Conservation (phyloP, 345 rosid species). For the Sonneratia alba region DNA sequence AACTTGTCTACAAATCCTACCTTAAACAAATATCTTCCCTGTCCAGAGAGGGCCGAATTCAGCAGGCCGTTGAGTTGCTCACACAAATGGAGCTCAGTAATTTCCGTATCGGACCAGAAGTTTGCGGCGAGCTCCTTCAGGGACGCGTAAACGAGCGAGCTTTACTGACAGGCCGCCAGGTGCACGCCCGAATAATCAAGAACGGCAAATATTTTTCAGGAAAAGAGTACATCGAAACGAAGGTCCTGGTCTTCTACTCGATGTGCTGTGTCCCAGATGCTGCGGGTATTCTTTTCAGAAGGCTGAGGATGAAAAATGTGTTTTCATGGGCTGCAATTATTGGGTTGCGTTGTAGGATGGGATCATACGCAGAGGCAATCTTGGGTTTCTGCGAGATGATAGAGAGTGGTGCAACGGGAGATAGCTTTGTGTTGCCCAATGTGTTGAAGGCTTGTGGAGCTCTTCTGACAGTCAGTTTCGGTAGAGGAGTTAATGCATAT, state of each 20-base stretch:
- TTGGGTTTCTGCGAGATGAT: slow-evolving; percentile 50
- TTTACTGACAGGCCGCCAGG: slow-evolving; percentile 46
- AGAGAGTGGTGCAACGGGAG: slow-evolving; percentile 41
- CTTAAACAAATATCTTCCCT: slow-evolving; percentile 39
- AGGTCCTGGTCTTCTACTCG: slow-evolving; percentile 54
- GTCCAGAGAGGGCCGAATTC: slow-evolving; percentile 46
- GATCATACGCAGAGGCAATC: slow-evolving; percentile 40
- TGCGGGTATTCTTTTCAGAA: slow-evolving; percentile 34
- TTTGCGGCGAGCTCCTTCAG: slow-evolving; percentile 61
- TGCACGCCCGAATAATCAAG: slow-evolving; percentile 66
- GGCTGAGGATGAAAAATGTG: slow-evolving; percentile 38
- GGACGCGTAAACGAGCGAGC: slow-evolving; percentile 59
- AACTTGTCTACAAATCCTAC: slow-evolving; percentile 24
- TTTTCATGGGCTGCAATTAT: slow-evolving; percentile 87
- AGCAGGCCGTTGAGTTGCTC: slow-evolving; percentile 42
- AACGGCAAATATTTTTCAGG: slow-evolving; percentile 40
- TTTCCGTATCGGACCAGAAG: slow-evolving; percentile 41
- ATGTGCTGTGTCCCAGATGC: slow-evolving; percentile 43
- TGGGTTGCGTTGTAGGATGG: slow-evolving; percentile 53
- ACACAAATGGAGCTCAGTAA: slow-evolving; percentile 37
- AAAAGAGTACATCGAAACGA: slow-evolving; percentile 60
- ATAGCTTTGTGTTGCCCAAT: slow-evolving; percentile 67
- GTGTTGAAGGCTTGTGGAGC: slow-evolving; percentile 68
- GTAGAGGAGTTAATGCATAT: slow-evolving; percentile 64
- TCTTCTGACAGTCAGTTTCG: slow-evolving; percentile 39